Conservation (phyloP, 75 land plant genomes). For the Picea glauca region DNA sequence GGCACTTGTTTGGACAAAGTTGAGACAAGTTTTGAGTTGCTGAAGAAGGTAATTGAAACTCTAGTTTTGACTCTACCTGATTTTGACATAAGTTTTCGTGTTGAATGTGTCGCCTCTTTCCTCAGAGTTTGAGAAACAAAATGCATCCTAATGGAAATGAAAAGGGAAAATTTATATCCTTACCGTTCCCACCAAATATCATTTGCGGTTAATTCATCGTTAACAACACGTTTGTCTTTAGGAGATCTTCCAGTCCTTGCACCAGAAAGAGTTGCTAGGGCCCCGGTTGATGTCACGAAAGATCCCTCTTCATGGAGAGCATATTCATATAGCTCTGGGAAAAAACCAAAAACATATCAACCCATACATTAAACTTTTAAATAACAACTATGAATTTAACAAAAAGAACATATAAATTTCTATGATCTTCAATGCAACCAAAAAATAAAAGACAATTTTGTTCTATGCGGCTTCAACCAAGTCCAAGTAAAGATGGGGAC, state of each 20-base stretch:
- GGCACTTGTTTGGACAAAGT: neutral
- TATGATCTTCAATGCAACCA: neutral
- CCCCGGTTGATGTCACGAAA: slow-evolving; percentile 42
- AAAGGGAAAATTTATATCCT: slow-evolving; percentile 3
- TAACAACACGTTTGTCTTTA: slow-evolving; percentile 52
- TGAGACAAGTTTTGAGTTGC: neutral
- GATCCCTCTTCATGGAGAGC: slow-evolving; percentile 51
- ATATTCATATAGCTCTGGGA: slow-evolving; percentile 48
- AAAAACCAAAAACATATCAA: neutral
- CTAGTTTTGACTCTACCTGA: no score
- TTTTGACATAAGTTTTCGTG: no score
- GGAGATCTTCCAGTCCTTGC: slow-evolving; percentile 55
- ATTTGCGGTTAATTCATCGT: slow-evolving; percentile 26
- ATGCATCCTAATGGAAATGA: no score
- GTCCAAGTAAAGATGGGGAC: neutral
- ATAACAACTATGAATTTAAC: neutral
- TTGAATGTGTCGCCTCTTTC: no score
- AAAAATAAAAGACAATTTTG: neutral
- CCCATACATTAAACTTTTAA: neutral
- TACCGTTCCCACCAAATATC: slow-evolving; percentile 53
- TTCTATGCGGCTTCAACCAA: neutral
- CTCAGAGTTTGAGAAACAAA: no score
- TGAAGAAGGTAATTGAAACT: no score
- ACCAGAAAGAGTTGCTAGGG: slow-evolving; percentile 48
- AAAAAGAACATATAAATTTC: neutral